These are phyloP conservation scores for Penicillium sp. DNA, from an alignment of 2,329 filamentous ascomycete genomes.

Conservation along the genomic window DNA sequence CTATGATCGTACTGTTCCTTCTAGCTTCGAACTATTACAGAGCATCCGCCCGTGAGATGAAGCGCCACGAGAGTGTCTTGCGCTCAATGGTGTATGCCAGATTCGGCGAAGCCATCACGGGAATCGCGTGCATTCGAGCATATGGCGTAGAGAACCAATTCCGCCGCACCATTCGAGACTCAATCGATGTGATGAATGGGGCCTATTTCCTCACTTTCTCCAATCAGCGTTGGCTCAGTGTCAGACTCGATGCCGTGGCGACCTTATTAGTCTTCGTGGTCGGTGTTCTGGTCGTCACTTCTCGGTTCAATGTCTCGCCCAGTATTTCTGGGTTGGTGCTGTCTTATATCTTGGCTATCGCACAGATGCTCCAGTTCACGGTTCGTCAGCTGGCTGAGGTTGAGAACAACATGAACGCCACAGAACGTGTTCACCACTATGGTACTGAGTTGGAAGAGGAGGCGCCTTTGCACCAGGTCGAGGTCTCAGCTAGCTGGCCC, in stretches of 20 bases:
- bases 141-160: conserved; percentile 82
- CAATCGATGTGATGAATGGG: conserved; percentile 88
- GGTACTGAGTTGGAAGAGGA: conserved; percentile 85
- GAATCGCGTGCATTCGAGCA: conserved; percentile 77
- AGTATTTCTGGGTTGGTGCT: conserved; percentile 85
- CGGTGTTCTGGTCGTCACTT: conserved; percentile 88
- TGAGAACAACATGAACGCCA: conserved; percentile 97
- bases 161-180: conserved; percentile 63
- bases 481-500: conserved; percentile 77
- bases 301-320: conserved; percentile 78
- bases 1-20: conserved; percentile 73
- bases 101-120: conserved; percentile 81
- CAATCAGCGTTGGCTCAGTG: conserved; percentile 89
- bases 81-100: conserved; percentile 86
- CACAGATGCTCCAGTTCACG: conserved; percentile 94
- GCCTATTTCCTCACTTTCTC: conserved; percentile 95
- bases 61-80: conserved; percentile 87
- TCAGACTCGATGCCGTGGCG: conserved; percentile 81
- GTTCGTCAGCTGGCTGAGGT: conserved; percentile 92
- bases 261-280: conserved; percentile 82
- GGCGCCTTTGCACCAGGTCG: conserved; percentile 72
- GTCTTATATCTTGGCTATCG: conserved; percentile 88
- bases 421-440: conserved; percentile 89
- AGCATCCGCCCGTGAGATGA: conserved; percentile 87
- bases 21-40: conserved; percentile 86